Conservation (phyloP, 306 rosid species). For the Corylus heterophylla region DNA sequence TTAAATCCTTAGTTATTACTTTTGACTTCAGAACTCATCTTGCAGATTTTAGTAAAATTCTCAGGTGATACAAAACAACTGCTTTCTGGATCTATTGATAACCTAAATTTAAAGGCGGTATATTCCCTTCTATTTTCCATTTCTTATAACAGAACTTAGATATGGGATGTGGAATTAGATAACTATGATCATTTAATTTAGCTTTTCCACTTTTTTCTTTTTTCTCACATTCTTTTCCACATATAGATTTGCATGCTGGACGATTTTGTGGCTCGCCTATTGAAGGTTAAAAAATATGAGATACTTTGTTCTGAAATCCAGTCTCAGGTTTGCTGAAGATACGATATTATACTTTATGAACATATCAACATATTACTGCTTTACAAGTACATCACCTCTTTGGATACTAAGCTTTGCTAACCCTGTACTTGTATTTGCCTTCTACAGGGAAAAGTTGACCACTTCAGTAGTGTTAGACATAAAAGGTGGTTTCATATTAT, state of each 20-base stretch:
- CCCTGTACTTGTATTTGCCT: conserved; percentile 33
- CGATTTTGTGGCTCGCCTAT: conserved; percentile 56
- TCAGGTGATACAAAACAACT: conserved; percentile 46
- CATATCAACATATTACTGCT: conserved; percentile 12
- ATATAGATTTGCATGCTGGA: conserved; percentile 66
- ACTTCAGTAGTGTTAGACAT: conserved; percentile 31
- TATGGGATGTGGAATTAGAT: conserved; percentile 19
- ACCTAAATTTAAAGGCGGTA: conserved; percentile 63
- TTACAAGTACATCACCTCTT: conserved; percentile 23
- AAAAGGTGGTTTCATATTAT: conserved; percentile 58
- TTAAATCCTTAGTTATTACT: background rate
- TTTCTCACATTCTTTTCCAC: conserved; percentile 18
- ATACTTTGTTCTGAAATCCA: conserved; percentile 60
- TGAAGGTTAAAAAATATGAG: conserved; percentile 60
- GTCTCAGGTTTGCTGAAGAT: conserved; percentile 66
- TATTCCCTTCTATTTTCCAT: conserved; percentile 1
- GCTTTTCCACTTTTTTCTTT: background rate
- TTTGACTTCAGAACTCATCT: conserved; percentile 25
- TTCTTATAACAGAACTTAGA: background rate
- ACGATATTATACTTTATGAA: conserved; percentile 19
- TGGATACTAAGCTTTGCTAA: conserved; percentile 26
- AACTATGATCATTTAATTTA: conserved; percentile 1
- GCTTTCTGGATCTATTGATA: conserved; percentile 56
- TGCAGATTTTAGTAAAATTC: conserved; percentile 64
- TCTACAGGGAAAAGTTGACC: conserved; percentile 42